Conservation (phyloP, 768 basidiomycete species). For the Lanmaoa pseudosensibilis region DNA sequence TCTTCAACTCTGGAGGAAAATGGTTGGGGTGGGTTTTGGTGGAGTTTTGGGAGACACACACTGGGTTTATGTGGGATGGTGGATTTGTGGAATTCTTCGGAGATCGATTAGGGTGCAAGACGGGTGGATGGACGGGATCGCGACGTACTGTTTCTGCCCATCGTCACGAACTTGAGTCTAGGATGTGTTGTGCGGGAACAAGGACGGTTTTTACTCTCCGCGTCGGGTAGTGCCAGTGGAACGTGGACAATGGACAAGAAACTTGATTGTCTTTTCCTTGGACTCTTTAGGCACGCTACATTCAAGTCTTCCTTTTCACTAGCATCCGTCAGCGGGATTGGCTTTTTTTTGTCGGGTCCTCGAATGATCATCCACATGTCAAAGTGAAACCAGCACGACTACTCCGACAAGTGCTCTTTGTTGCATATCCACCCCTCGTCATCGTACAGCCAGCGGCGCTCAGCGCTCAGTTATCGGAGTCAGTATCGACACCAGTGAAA, state of each 20-base stretch:
- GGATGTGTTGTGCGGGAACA: neutral
- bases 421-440: no score
- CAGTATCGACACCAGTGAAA: no score
- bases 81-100: conserved; percentile 26
- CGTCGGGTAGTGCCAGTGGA: neutral
- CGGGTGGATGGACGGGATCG: neutral
- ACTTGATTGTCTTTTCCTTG: neutral
- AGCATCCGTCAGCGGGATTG: no score
- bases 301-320: no score
- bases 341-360: neutral
- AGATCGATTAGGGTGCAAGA: neutral
- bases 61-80: conserved; percentile 29
- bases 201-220: conserved; percentile 12
- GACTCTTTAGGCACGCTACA: neutral
- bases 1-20: conserved; percentile 64
- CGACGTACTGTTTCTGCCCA: conserved; percentile 34
- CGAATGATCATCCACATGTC: neutral
- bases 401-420: no score
- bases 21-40: conserved; percentile 2
- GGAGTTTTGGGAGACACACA: conserved; percentile 1
- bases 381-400: no score
- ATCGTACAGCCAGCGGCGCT: no score
- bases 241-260: neutral
- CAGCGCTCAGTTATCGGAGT: no score
- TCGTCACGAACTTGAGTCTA: conserved; percentile 4